These are phyloP conservation scores for Phylloporus arenicola DNA, from an alignment of 768 basidiomycete genomes.

Conservation along the genomic window DNA sequence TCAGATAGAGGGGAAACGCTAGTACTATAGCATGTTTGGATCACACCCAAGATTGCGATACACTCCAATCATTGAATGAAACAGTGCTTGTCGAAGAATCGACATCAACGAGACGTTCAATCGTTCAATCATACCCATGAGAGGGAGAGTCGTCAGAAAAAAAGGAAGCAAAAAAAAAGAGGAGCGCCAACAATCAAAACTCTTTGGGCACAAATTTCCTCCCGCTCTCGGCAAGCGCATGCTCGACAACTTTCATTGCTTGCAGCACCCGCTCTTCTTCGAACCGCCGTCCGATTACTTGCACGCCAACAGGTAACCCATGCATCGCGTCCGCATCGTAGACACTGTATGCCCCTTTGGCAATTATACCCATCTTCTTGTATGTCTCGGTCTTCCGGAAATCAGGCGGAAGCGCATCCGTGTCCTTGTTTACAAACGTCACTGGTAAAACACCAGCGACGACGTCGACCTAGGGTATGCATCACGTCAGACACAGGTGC, in stretches of 20 bases:
- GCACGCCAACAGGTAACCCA: constrained; percentile 63
- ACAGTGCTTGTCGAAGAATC: background rate
- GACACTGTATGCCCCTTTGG: constrained; percentile 42
- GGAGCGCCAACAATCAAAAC: constrained; percentile 12
- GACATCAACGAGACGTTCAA: background rate
- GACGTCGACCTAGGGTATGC: constrained; percentile 42
- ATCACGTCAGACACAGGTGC: background rate
- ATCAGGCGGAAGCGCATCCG: constrained; percentile 35
- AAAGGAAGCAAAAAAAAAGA: background rate
- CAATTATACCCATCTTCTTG: constrained; percentile 38
- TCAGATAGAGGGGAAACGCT: background rate
- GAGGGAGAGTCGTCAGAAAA: background rate
- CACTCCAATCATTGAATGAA: background rate
- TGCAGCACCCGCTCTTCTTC: constrained; percentile 72
- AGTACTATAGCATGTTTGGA: background rate
- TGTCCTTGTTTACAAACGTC: constrained; percentile 41
- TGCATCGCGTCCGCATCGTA: constrained; percentile 62
- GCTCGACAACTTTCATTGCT: constrained; percentile 58
- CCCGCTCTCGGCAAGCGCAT: constrained; percentile 19
- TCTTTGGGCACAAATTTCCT: constrained; percentile 18
- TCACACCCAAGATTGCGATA: background rate
- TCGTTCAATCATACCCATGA: background rate
- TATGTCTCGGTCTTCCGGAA: constrained; percentile 25
- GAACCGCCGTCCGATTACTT: constrained; percentile 54
- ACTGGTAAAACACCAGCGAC: constrained; percentile 58